phyloP scores from a whole-genome alignment of 768 basidiomycete genomes.

The Tremella fuciformis region DNA sequence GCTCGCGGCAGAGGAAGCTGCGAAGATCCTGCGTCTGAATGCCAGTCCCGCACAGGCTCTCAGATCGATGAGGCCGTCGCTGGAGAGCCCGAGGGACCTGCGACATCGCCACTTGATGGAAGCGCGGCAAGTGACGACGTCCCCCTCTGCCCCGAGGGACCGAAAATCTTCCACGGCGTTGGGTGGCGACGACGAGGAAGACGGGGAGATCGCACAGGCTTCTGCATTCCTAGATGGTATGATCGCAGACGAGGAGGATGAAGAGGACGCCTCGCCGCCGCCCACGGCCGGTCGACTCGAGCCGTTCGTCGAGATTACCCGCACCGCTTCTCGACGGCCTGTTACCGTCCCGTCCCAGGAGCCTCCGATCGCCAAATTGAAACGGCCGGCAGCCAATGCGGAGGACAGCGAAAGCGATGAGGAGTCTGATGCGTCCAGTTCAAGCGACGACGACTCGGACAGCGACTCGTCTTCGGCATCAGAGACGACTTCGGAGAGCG shows the following conservation, averaged over 20 bases:
- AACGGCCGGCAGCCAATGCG: neutral
- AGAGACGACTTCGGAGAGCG: neutral
- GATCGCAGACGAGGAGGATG: too few relatives aligned
- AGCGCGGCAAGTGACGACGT: neutral
- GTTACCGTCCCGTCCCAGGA: neutral
- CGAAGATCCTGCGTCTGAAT: slow-evolving; percentile 10
- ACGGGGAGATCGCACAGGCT: neutral
- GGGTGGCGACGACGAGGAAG: neutral
- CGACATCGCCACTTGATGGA: slow-evolving; percentile 13
- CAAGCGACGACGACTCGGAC: slow-evolving; percentile 20
- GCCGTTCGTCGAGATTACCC: too few relatives aligned
- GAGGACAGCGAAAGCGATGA: slow-evolving; percentile 13
- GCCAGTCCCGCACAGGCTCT: too few relatives aligned
- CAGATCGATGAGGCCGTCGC: too few relatives aligned
- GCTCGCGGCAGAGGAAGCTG: slow-evolving; percentile 30
- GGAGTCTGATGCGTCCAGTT: slow-evolving; percentile 1
- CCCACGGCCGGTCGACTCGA: too few relatives aligned
- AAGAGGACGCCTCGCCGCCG: too few relatives aligned
- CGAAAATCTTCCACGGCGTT: neutral
- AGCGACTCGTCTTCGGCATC: neutral
- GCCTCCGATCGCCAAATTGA: neutral
- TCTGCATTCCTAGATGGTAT: too few relatives aligned
- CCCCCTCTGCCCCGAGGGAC: neutral
- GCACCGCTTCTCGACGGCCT: neutral
- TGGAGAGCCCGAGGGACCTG: neutral